Evolutionary conservation across 2,329 filamentous ascomycete genomes (phyloP), one percentile per base, ranked within the genome.

Genomic region (Penicillium paneum): DNA sequence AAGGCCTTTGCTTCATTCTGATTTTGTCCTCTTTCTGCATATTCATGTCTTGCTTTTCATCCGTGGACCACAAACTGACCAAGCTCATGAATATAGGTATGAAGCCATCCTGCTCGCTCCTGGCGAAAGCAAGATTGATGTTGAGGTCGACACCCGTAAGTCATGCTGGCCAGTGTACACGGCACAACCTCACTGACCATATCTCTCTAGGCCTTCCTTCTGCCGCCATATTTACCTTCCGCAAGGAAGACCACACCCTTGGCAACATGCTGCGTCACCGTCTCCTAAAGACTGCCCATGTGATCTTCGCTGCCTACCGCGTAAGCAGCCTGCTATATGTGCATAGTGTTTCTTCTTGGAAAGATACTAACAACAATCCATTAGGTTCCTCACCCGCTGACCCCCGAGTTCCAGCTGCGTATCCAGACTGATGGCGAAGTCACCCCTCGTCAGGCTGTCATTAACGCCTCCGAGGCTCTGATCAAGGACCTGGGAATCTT

Each of bases 241-340:
- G 91, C 76, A 97, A 97, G 75, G 94, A 99, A 74, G 94, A 99
- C 67, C 93, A 97, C 76, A 97, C 93, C 1, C 83, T 99, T 26
- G 94, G 88, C 65, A 97, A 99, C 74, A 82, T 99, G 52, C 82
- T 99, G 53, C 84, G 88, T 44, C 87, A 90, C 67, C 90, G 93
- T 67, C 87, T 99, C 54, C 86, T 94, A 77, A 86, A 89, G 72
- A 88, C 90, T 67, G 83, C 85, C 17, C 87, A 95, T 71, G 89
- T 99, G 65, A 79, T 88, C 65, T 96, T 97, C 81, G 87, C 92
- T 56, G 94, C 89, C 12, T 99, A 99, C 81, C 95, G 95, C 76
- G 85, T 89, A 87, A 47, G 54, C 26, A 40, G 34, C 11, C 28
- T 32, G 31, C 19, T 34, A 10, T 6, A 48, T 35, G 11, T 15